These are phyloP conservation scores for Phytophthora pseudosyringae DNA, from an alignment of 352 stramenopile genomes.

Conservation along the genomic window DNA sequence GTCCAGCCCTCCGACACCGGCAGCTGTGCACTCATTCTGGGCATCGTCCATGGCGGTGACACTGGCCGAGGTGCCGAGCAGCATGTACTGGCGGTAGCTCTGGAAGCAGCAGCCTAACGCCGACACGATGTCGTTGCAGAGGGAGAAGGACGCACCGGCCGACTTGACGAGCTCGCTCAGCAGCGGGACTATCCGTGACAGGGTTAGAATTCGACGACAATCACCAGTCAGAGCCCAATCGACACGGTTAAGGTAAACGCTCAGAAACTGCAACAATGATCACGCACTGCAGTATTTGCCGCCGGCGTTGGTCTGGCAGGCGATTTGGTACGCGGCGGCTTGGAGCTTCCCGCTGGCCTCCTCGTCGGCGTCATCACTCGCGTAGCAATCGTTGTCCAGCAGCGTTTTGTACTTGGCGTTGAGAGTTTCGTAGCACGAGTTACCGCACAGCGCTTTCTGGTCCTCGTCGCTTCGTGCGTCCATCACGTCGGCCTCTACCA, in stretches of 20 bases:
- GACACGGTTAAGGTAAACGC: neutral
- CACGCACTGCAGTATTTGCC: constrained; percentile 81
- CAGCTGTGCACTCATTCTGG: constrained; percentile 54
- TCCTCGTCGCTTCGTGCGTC: constrained; percentile 55
- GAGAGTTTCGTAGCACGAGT: constrained; percentile 62
- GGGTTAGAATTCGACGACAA: too few relatives aligned
- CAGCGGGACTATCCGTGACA: constrained; percentile 51
- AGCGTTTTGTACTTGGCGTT: constrained; percentile 71
- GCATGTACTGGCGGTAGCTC: constrained; percentile 82
- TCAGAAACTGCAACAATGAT: neutral
- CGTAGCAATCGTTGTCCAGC: constrained; percentile 74
- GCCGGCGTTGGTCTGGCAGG: constrained; percentile 56
- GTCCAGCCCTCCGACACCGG: constrained; percentile 48
- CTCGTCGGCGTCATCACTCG: constrained; percentile 57
- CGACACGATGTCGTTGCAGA: constrained; percentile 77
- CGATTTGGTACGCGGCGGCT: constrained; percentile 73
- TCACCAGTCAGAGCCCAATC: neutral
- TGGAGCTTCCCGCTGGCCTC: constrained; percentile 60
- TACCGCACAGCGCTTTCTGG: constrained; percentile 66
- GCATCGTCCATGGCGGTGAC: constrained; percentile 56
- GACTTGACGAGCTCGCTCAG: constrained; percentile 55
- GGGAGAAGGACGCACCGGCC: constrained; percentile 57
- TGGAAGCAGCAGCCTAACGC: constrained; percentile 84
- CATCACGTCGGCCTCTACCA: constrained; percentile 68
- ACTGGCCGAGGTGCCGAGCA: constrained; percentile 57